Percentiles rank a stretch among this genome's conserved stretches.
These are phyloP conservation scores for Suillus hirtellus DNA, from an alignment of 768 basidiomycete genomes.

Conservation along the genomic window DNA sequence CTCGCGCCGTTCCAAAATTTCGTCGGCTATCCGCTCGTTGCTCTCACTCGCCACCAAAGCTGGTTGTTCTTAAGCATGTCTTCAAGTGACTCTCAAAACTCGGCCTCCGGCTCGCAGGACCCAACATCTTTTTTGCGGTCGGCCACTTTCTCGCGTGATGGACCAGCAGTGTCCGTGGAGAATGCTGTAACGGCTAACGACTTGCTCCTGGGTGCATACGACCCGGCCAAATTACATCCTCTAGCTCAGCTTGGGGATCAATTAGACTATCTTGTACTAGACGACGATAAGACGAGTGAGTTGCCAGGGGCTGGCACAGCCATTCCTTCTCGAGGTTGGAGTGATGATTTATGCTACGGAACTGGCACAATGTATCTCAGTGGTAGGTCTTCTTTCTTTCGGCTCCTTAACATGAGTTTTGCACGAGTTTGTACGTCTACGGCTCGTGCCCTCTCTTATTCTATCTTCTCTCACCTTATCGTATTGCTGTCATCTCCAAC, in stretches of 20 bases:
- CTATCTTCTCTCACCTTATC: constrained; percentile 67
- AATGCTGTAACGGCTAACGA: constrained; percentile 80
- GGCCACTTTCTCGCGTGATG: constrained; percentile 48
- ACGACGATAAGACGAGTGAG: constrained; percentile 93
- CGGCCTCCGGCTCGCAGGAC: constrained; percentile 43
- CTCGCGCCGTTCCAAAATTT: constrained; percentile 33
- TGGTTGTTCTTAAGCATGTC: constrained; percentile 26
- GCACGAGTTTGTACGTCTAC: constrained; percentile 48
- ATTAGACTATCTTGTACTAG: constrained; percentile 92
- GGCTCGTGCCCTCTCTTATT: constrained; percentile 48
- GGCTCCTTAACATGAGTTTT: constrained; percentile 47
- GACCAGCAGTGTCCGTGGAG: constrained; percentile 40
- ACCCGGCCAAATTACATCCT: constrained; percentile 92
- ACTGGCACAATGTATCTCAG: constrained; percentile 98
- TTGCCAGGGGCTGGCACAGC: constrained; percentile 89
- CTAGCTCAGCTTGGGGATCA: constrained; percentile 90
- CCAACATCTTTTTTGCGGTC: constrained; percentile 46
- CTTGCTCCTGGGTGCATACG: constrained; percentile 84
- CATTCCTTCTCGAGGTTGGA: constrained; percentile 95
- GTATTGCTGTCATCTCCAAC: constrained; percentile 53
- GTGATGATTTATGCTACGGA: constrained; percentile 99
- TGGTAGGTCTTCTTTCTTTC: constrained; percentile 75
- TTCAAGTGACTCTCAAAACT: constrained; percentile 24
- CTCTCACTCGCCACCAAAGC: constrained; percentile 22
- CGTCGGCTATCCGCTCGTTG: constrained; percentile 18